phyloP scores from a whole-genome alignment of 1,284 basidiomycete genomes.

The Takashimella koratensis region DNA sequence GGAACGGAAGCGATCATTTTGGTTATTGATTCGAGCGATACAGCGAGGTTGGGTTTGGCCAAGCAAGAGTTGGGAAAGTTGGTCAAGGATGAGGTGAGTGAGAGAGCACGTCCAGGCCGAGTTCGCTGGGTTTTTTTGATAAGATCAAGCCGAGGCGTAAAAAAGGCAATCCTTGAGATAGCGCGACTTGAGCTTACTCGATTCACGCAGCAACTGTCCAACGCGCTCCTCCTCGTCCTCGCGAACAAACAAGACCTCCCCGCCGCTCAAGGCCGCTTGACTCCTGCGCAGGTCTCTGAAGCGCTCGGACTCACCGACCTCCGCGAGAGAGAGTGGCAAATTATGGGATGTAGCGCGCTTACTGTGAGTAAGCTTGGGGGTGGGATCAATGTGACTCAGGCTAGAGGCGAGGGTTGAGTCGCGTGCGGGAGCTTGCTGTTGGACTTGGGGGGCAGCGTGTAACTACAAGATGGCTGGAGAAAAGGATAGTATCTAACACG shows the following conservation, averaged over 20 bases:
- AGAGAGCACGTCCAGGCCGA: slow-evolving; percentile 18
- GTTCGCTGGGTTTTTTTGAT: neutral
- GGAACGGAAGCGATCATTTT: slow-evolving; percentile 52
- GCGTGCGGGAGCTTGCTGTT: neutral
- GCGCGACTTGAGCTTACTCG: neutral
- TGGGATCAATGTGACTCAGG: neutral
- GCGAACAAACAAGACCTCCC: slow-evolving; percentile 56
- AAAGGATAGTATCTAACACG: too few relatives aligned
- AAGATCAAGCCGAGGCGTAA: too few relatives aligned
- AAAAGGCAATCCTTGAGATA: too few relatives aligned
- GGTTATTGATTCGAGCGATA: slow-evolving; percentile 54
- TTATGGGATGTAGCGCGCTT: slow-evolving; percentile 53
- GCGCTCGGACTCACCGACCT: slow-evolving; percentile 52
- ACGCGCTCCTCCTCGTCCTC: slow-evolving; percentile 51
- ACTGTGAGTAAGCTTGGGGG: slow-evolving; percentile 35
- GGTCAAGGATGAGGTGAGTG: slow-evolving; percentile 41
- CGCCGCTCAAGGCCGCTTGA: slow-evolving; percentile 40
- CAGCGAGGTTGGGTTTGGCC: slow-evolving; percentile 49
- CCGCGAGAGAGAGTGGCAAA: slow-evolving; percentile 54
- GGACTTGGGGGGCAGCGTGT: slow-evolving; percentile 3
- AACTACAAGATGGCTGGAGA: too few relatives aligned
- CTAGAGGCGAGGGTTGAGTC: too few relatives aligned
- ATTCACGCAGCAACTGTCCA: slow-evolving; percentile 37
- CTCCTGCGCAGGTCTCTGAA: slow-evolving; percentile 53
- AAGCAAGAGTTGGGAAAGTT: slow-evolving; percentile 51